phyloP scores from a whole-genome alignment of 805 yeast species.

The Geotrichum ghanense region DNA sequence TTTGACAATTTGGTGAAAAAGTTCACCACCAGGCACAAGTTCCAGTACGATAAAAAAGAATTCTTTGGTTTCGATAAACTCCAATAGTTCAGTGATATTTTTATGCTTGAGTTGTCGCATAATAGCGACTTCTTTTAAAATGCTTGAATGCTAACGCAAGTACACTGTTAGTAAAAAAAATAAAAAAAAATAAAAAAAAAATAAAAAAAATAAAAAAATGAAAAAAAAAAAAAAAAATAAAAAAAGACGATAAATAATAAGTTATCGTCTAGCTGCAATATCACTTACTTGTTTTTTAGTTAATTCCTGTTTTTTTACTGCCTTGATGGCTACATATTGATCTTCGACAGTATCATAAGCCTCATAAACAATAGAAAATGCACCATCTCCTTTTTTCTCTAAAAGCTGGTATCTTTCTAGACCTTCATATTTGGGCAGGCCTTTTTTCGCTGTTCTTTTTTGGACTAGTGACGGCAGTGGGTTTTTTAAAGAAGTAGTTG shows the following conservation, averaged over 20 bases:
- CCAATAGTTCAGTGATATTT: conserved; percentile 46
- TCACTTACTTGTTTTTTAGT: conserved; percentile 24
- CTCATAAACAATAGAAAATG: conserved; percentile 75
- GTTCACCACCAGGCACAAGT: conserved; percentile 66
- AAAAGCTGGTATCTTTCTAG: conserved; percentile 26
- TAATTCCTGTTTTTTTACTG: conserved; percentile 51
- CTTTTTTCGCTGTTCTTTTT: conserved; percentile 29
- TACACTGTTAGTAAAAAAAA: neutral
- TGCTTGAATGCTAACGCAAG: conserved; percentile 39
- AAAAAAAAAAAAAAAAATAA: too few species aligned
- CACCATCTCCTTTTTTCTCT: conserved; percentile 55
- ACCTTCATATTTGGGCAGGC: conserved; percentile 27
- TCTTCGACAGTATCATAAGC: conserved; percentile 40
- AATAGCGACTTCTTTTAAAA: conserved; percentile 60
- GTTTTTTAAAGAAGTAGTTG: too few species aligned
- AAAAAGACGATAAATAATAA: too few species aligned
- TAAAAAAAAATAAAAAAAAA: neutral
- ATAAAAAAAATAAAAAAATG: conserved; percentile 1
- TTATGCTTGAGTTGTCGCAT: conserved; percentile 55
- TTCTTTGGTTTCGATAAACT: conserved; percentile 38
- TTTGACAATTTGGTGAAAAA: conserved; percentile 68
- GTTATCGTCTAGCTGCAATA: conserved; percentile 2
- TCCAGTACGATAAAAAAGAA: conserved; percentile 59
- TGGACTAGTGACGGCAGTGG: conserved; percentile 25
- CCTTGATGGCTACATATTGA: conserved; percentile 58